Base-by-base conservation (phyloP, 805 yeast species). In the Wickerhamiella parazyma region DNA sequence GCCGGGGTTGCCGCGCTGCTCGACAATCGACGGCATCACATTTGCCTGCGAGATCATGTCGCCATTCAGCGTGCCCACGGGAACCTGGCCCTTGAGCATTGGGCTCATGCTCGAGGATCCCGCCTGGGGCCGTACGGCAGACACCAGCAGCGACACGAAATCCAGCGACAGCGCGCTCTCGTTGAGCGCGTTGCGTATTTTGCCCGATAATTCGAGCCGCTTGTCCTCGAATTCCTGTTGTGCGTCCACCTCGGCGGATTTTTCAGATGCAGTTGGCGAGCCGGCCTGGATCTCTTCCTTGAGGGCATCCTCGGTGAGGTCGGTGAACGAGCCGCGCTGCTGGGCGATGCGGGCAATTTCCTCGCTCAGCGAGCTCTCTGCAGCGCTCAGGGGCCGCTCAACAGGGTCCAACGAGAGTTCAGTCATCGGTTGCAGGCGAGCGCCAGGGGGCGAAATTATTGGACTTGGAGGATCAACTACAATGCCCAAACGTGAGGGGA, bases 141-240 rank as follows among this genome's bases (percentile, higher is more conserved):
- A 80, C 35, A 89, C 70, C 46, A 91, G 64, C 48, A 89, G 67
- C 1, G 95, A 84, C 1, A 89, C 79, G 49, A 87, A 82, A 56
- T 89, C 98, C 45, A 87, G 65, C 1, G 94, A 78, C 31, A 91
- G 61, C 0, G 95, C 86, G 0, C 94, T 77, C 56, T 91, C 96
- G 57, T 89, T 91, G 51, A 83, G 66, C 1, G 97, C 94, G 0
- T 75, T 60, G 43, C 73, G 50, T 22, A 56, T 52, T 37, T 47
- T 51, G 21, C 48, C 48, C 33, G 51, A 49, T 36, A 55, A 46
- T 41, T 50, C 54, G 4, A 50, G 48, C 20, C 61, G 49, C 22
- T 49, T 46, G 29, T 57, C 57, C 14, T 51, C 55, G 26, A 54
- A 54, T 22, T 38, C 26, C 36, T 42, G 48, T 36, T 38, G n/a